These are phyloP conservation scores for Starmera dryadoides DNA, from an alignment of 805 yeast species.

Conservation along the genomic window DNA sequence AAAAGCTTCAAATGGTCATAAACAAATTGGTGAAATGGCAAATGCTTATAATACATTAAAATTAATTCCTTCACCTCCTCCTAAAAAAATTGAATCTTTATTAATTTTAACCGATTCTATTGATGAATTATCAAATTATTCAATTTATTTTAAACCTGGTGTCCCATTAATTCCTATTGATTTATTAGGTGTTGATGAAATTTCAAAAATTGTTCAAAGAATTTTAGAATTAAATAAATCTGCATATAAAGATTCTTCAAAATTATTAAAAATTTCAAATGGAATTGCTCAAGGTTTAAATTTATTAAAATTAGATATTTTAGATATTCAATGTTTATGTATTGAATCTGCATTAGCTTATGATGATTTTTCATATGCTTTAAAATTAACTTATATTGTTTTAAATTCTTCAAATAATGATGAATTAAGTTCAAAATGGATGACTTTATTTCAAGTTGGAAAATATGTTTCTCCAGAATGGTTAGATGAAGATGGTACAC, in stretches of 20 bases:
- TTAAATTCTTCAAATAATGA: constrained; percentile 21
- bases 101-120: constrained; percentile 16
- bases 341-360: constrained; percentile 63
- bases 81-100: constrained; percentile 10
- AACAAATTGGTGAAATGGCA: constrained; percentile 30
- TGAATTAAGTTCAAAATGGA: constrained; percentile 41
- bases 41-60: constrained; percentile 25
- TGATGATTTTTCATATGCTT: constrained; percentile 55
- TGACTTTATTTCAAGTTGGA: constrained; percentile 67
- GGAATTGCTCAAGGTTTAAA: constrained; percentile 35
- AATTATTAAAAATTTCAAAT: constrained; percentile 32
- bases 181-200: constrained; percentile 25
- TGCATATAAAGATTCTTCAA: constrained; percentile 38
- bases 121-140: constrained; percentile 22
- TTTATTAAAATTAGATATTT: constrained; percentile 6
- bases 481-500: constrained; percentile 29
- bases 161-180: constrained; percentile 32
- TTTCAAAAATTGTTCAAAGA: constrained; percentile 30
- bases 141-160: constrained; percentile 24
- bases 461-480: constrained; percentile 44
- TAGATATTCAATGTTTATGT: constrained; percentile 36
- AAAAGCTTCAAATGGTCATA: constrained; percentile 33
- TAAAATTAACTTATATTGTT: constrained; percentile 31
- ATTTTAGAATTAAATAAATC: constrained; percentile 48
- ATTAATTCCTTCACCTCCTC: constrained; percentile 10